A percentile compares a stretch with the other conserved stretches of the same genome.
These are phyloP conservation scores for Streptanthus diversifolius DNA, from an alignment of 345 rosid species.

Conservation along the genomic window DNA sequence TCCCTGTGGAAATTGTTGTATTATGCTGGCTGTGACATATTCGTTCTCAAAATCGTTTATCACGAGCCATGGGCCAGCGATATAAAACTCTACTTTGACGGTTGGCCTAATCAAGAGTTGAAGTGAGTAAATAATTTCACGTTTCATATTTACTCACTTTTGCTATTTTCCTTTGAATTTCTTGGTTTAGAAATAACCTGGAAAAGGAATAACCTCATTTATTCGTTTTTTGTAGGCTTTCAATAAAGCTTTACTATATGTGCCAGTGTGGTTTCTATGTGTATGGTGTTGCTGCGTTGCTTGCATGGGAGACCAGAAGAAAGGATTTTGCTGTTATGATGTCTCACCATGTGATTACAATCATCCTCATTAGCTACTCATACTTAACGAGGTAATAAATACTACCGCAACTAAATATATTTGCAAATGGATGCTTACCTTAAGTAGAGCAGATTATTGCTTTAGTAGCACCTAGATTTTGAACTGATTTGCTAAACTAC, in stretches of 20 bases:
- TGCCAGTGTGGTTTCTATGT: slow-evolving; percentile 91
- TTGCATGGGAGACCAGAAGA: slow-evolving; percentile 91
- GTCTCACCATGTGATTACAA: slow-evolving; percentile 96
- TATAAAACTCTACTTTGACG: slow-evolving; percentile 53
- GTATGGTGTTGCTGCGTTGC: slow-evolving; percentile 79
- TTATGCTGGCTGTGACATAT: slow-evolving; percentile 63
- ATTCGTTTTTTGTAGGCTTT: slow-evolving; percentile 48
- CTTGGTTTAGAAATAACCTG: too few species aligned
- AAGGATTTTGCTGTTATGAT: slow-evolving; percentile 97
- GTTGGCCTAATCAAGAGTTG: slow-evolving; percentile 90
- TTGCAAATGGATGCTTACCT: background rate
- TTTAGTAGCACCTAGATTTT: background rate
- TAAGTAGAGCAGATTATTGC: background rate
- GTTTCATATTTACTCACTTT: background rate
- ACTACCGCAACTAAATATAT: background rate
- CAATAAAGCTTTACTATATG: slow-evolving; percentile 73
- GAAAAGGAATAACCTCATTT: background rate
- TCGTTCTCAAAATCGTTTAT: slow-evolving; percentile 48
- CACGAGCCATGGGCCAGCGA: slow-evolving; percentile 76
- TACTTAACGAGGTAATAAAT: slow-evolving; percentile 61
- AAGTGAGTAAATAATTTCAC: slow-evolving; percentile 48
- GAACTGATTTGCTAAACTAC: too few species aligned
- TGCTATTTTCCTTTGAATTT: background rate
- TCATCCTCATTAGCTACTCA: slow-evolving; percentile 70
- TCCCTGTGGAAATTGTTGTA: slow-evolving; percentile 88